phyloP scores from a whole-genome alignment of 2,329 filamentous ascomycete species.

The Arachnopeziza araneosa region DNA sequence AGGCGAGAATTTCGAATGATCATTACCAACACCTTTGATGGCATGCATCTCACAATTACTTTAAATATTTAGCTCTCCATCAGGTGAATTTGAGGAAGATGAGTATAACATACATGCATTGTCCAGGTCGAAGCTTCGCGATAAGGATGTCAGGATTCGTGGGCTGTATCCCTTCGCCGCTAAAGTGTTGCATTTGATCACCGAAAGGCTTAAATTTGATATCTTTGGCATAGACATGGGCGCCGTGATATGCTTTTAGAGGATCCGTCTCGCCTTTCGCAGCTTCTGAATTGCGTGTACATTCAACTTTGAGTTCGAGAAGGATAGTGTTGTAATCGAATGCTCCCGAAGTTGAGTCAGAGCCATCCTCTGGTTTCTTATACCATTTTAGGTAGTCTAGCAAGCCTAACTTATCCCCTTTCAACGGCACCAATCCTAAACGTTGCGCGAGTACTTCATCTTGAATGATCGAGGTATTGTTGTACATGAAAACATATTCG shows the following conservation, averaged over 20 bases:
- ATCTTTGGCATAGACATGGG: slow-evolving; percentile 74
- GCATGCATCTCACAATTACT: slow-evolving; percentile 66
- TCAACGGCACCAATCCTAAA: slow-evolving; percentile 84
- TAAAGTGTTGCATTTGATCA: slow-evolving; percentile 64
- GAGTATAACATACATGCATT: slow-evolving; percentile 64
- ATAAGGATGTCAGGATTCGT: slow-evolving; percentile 91
- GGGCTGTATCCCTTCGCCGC: slow-evolving; percentile 63
- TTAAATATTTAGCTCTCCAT: neutral
- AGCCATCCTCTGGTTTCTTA: slow-evolving; percentile 62
- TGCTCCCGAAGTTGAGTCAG: slow-evolving; percentile 48
- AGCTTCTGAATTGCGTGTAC: slow-evolving; percentile 72
- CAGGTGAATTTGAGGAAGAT: neutral
- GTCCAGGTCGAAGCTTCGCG: slow-evolving; percentile 86
- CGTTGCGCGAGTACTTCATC: slow-evolving; percentile 93
- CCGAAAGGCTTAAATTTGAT: slow-evolving; percentile 74
- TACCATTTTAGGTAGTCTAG: slow-evolving; percentile 76
- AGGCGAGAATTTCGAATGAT: slow-evolving; percentile 96
- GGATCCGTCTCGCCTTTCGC: slow-evolving; percentile 72
- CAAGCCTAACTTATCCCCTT: slow-evolving; percentile 70
- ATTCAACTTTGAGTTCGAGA: slow-evolving; percentile 70
- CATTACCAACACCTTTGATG: slow-evolving; percentile 86
- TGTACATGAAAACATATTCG: slow-evolving; percentile 86
- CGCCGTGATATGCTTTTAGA: slow-evolving; percentile 76
- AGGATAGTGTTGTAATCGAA: slow-evolving; percentile 85
- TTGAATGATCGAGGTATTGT: slow-evolving; percentile 97